These are phyloP conservation scores for Citropsis articulata DNA, from an alignment of 345 rosid species.

Conservation along the genomic window DNA sequence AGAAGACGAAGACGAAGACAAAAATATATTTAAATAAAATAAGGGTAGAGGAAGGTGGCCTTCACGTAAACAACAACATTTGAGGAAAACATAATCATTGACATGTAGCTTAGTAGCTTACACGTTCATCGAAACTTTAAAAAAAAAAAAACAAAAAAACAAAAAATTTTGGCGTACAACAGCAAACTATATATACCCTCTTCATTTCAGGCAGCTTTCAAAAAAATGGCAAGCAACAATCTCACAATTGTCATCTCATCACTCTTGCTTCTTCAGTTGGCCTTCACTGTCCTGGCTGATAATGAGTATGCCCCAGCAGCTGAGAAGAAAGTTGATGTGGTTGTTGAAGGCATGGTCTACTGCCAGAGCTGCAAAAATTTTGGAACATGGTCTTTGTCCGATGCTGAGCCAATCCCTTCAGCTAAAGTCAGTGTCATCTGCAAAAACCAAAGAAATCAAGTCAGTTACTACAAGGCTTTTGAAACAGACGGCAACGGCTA, in stretches of 20 bases:
- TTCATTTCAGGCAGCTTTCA: neutral
- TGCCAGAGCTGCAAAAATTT: constrained; percentile 67
- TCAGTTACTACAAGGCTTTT: constrained; percentile 62
- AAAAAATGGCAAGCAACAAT: constrained; percentile 37
- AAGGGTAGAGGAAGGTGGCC: constrained; percentile 19
- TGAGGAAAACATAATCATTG: neutral
- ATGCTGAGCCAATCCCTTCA: constrained; percentile 63
- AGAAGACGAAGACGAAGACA: neutral
- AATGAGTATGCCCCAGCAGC: constrained; percentile 25
- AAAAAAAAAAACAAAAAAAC: too few relatives aligned
- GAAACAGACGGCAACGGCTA: constrained; percentile 55
- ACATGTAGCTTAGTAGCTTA: constrained; percentile 24
- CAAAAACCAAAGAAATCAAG: constrained; percentile 50
- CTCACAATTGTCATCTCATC: constrained; percentile 23
- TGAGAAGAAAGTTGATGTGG: constrained; percentile 43
- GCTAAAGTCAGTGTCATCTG: constrained; percentile 74
- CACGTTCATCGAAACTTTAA: constrained; percentile 29
- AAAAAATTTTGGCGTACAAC: neutral
- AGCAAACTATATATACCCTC: constrained; percentile 19
- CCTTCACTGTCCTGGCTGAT: constrained; percentile 22
- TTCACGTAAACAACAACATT: constrained; percentile 25
- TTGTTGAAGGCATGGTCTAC: constrained; percentile 81
- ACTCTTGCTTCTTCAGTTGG: constrained; percentile 27
- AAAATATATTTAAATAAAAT: neutral
- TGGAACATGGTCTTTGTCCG: constrained; percentile 70